Evolutionary conservation across 2,329 filamentous ascomycete genomes (phyloP).

Genomic region (Epichloe baconii): DNA sequence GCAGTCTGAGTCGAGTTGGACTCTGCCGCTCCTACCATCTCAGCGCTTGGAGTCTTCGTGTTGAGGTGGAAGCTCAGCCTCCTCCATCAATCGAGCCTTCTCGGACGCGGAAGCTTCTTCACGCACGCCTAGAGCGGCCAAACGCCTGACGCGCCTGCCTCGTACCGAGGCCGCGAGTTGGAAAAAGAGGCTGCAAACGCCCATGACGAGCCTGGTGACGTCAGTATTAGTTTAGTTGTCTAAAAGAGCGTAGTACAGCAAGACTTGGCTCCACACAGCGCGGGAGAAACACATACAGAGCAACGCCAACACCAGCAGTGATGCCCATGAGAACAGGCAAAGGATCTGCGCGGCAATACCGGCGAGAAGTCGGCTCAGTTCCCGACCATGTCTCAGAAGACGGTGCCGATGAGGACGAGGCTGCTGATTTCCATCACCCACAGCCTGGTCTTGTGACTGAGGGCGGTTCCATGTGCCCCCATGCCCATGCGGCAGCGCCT

Average conservation of each 20-base stretch:
- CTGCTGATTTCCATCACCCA: conserved; percentile 1
- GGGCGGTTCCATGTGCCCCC: conserved; percentile 5
- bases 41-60: conserved; percentile 14
- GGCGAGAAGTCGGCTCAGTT: conserved; percentile 35
- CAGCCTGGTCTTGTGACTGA: conserved; percentile 9
- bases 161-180: conserved; percentile 41
- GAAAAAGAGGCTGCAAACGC: conserved; percentile 46
- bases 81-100: conserved; percentile 36
- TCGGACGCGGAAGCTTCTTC: conserved; percentile 24
- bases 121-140: too few relatives aligned
- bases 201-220: conserved; percentile 43
- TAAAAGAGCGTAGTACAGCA: neutral
- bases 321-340: conserved; percentile 58
- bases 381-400: conserved; percentile 12
- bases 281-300: conserved; percentile 34
- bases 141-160: conserved; percentile 6
- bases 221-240: conserved; percentile 15
- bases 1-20: too few relatives aligned
- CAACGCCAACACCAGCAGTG: conserved; percentile 53
- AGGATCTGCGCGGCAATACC: conserved; percentile 50
- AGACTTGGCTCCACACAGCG: too few relatives aligned
- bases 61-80: conserved; percentile 16
- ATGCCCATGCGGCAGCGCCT: conserved; percentile 1
- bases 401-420: conserved; percentile 8
- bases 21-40: neutral